Base-by-base conservation (phyloP, 2,329 filamentous ascomycete genomes). In the Scytalidium sp. region DNA sequence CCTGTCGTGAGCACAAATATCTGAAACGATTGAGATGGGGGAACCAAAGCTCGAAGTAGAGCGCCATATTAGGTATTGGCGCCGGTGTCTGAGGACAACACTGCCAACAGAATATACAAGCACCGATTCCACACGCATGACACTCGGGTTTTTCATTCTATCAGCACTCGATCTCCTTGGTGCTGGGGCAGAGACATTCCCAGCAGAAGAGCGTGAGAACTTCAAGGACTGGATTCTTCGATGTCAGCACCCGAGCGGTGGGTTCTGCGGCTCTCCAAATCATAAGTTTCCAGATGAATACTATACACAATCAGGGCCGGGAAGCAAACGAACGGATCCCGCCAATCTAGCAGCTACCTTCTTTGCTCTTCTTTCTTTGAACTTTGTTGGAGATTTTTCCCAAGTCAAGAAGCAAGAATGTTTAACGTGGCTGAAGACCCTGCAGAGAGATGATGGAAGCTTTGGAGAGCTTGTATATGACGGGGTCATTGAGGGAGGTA, bases 101-200 rank as follows among this genome's bases (percentile, higher is more conserved):
- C 83, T 99, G 6, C 94, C 94, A 0, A 79, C 84, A 42, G 78
- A 83, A 55, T 99, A 97, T 74, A 95, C 89, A 15, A 79, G 84
- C 66, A 94, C 88, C 67, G 94, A 99, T 72, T 90, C 90, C 59
- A 93, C 87, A 62, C 91, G 94, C 61, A 87, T 97, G 75, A 88
- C 87, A 4, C 83, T 97, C 48, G 91, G 84, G 58, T 96, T 87
- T 74, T 96, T 99, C 75, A 92, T 87, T 58, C 73, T 97, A 61
- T 87, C 90, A 7, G 90, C 90, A 1, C 78, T 96, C 44, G 90
- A 96, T 64, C 73, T 97, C 1, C 83, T 99, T 23, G 84, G 81
- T 29, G 80, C 73, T 41, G 75, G 74, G 15, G 68, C 86, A 50
- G 66, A 80, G n/a, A 70, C 73, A 45, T 75, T 78, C 41, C 75